These are phyloP conservation scores for Cerrena zonata DNA, from an alignment of 1,284 basidiomycete genomes.

Conservation along the genomic window DNA sequence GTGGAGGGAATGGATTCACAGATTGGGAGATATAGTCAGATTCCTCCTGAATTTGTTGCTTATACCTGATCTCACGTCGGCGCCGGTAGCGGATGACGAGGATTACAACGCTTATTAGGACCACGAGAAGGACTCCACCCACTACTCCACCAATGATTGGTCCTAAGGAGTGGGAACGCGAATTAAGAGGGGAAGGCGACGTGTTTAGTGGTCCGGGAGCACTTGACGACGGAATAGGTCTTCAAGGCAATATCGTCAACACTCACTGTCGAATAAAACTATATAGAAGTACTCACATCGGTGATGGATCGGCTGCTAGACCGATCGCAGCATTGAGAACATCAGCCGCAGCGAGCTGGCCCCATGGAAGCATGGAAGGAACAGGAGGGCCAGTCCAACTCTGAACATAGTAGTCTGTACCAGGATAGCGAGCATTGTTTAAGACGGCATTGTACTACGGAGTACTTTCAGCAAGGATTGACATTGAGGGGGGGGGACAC, in stretches of 20 bases:
- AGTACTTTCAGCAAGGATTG: neutral
- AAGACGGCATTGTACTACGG: conserved; percentile 7
- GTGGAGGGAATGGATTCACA: too few relatives aligned
- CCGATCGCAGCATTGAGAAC: conserved; percentile 7
- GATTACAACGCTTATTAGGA: neutral
- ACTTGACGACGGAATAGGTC: too few relatives aligned
- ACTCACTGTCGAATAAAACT: too few relatives aligned
- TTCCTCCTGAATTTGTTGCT: too few relatives aligned
- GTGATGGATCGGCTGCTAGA: neutral
- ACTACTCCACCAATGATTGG: neutral
- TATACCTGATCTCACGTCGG: too few relatives aligned
- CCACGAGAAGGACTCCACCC: neutral
- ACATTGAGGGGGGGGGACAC: neutral
- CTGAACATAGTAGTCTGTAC: neutral
- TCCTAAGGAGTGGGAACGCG: too few relatives aligned
- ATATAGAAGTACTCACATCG: too few relatives aligned
- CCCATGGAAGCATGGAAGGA: conserved; percentile 2
- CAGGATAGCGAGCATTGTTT: conserved; percentile 1
- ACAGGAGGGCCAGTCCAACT: conserved; percentile 8
- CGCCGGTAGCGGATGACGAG: neutral
- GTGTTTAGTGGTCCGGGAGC: too few relatives aligned
- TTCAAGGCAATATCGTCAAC: too few relatives aligned
- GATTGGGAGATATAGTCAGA: too few relatives aligned
- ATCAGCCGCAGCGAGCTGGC: conserved; percentile 10
- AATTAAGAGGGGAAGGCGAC: too few relatives aligned